Evolutionary conservation across 768 basidiomycete species (phyloP).

Genomic region (Russula emetica): DNA sequence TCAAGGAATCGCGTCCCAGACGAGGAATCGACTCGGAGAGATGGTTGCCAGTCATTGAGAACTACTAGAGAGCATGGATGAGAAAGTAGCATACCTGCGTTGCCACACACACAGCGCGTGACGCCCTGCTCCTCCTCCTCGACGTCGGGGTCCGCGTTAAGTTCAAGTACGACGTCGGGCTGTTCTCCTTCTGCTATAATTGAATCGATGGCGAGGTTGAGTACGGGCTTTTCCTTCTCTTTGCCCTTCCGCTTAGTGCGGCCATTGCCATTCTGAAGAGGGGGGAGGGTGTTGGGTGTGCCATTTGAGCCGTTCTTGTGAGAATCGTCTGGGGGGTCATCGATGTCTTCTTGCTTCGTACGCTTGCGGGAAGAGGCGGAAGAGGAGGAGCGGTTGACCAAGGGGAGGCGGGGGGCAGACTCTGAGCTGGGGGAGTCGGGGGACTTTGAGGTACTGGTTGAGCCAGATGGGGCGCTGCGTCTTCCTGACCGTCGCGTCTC

Average conservation of each 20-base stretch:
- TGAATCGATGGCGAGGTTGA: constrained; percentile 32
- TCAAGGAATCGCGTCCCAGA: constrained; percentile 12
- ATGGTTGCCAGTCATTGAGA: constrained; percentile 1
- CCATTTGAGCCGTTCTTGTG: constrained; percentile 42
- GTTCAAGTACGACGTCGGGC: constrained; percentile 33
- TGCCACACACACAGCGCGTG: constrained; percentile 86
- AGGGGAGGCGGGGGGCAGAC: constrained; percentile 34
- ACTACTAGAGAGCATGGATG: constrained; percentile 13
- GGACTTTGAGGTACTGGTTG: constrained; percentile 66
- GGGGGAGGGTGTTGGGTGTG: constrained; percentile 30
- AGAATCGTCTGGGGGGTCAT: constrained; percentile 53
- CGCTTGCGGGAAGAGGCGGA: constrained; percentile 43
- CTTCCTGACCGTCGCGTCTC: constrained; percentile 76
- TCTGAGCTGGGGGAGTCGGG: constrained; percentile 63
- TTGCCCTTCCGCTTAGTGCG: constrained; percentile 61
- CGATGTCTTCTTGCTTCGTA: constrained; percentile 68
- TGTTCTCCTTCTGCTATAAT: constrained; percentile 32
- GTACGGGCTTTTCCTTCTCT: constrained; percentile 48
- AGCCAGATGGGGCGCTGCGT: constrained; percentile 63
- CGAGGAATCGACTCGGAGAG: background rate
- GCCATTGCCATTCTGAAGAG: constrained; percentile 35
- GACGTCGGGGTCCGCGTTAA: constrained; percentile 39
- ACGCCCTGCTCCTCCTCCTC: constrained; percentile 54
- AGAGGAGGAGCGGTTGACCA: constrained; percentile 30
- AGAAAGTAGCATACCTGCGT: constrained; percentile 52